Base-by-base conservation (phyloP, 371 early-diverging fungal genomes). In the Scutellospora calospora region DNA sequence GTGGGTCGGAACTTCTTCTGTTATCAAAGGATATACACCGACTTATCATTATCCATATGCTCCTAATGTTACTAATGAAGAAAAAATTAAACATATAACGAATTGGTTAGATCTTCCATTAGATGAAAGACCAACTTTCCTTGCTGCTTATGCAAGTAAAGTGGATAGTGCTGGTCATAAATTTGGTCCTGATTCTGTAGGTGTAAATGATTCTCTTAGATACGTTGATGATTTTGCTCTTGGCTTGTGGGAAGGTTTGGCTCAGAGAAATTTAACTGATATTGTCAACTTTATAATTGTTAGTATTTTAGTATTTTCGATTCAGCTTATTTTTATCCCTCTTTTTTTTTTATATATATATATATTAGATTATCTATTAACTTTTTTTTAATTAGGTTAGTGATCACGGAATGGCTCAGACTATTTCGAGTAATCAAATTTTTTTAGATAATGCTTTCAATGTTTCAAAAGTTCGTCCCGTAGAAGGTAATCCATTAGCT, bases 391-490 rank as follows among this genome's bases (percentile, higher is more conserved):
- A 18, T 6, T 81, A 86, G 87, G 89, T 89, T n/a, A 91, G 96
- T 79, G 98, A 98, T 84, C 98, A 98, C 80, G 98, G 98, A 1
- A 98, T 98, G 98, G 88, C 95, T 8, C 82, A 86, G 45, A 85
- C 83, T 0, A 83, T 85, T 18, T 82, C 85, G 6, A 81, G 88
- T n/a, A 84, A 89, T 66, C 85, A 90, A n/a, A 90, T 97, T 45
- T 95, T 89, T 82, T 87, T 97, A 71, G 97, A 96, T 69, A 95
- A 96, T 69, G 86, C 87, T 27, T 86, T 94, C 51, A 89, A 91
- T 80, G 60, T 85, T 1, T 81, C 86, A 12, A 80, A 83, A 12
- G 80, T 92, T 12, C 41, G 25, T 12, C 76, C 86, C 20, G 54
- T 86, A 41, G 87, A 90, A 71, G 84, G 86, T 31, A 85, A 87